phyloP scores from a whole-genome alignment of 805 yeast genomes.

The Suhomyces pyralidae region DNA sequence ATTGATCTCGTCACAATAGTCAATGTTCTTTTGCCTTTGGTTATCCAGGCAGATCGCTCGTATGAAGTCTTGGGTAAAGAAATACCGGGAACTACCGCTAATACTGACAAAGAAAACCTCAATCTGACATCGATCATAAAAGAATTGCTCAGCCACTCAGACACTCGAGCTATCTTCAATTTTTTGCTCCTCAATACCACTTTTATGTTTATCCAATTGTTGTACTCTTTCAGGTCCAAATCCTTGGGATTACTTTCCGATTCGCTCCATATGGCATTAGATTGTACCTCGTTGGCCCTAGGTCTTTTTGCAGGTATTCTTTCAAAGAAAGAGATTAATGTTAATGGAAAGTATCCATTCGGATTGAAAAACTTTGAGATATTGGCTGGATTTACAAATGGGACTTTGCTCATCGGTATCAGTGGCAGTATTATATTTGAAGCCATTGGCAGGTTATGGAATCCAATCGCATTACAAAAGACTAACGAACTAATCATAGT shows the following conservation, averaged over 20 bases:
- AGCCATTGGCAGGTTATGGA: slow-evolving; percentile 73
- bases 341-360: slow-evolving; percentile 76
- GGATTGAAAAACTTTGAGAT: slow-evolving; percentile 85
- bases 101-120: not conserved
- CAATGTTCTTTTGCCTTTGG: slow-evolving; percentile 16
- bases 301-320: slow-evolving; percentile 82
- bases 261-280: slow-evolving; percentile 93
- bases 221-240: slow-evolving; percentile 89
- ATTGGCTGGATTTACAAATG: slow-evolving; percentile 93
- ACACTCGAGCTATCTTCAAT: slow-evolving; percentile 85
- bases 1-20: slow-evolving; percentile 8
- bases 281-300: slow-evolving; percentile 83
- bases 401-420: slow-evolving; percentile 81
- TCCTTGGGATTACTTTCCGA: slow-evolving; percentile 90
- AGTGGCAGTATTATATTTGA: slow-evolving; percentile 86
- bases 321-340: slow-evolving; percentile 35
- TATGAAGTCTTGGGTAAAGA: slow-evolving; percentile 2
- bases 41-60: slow-evolving; percentile 19
- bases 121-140: slow-evolving; percentile 17
- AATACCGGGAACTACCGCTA: not conserved
- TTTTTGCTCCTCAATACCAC: slow-evolving; percentile 81
- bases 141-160: slow-evolving; percentile 42
- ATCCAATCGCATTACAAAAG: slow-evolving; percentile 74
- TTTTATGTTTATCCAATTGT: slow-evolving; percentile 90
- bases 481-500: slow-evolving; percentile 85